Percentiles rank a stretch among this genome's conserved stretches.
Evolutionary conservation across 768 basidiomycete species (phyloP).

Genomic region (Lentinula aciculospora): DNA sequence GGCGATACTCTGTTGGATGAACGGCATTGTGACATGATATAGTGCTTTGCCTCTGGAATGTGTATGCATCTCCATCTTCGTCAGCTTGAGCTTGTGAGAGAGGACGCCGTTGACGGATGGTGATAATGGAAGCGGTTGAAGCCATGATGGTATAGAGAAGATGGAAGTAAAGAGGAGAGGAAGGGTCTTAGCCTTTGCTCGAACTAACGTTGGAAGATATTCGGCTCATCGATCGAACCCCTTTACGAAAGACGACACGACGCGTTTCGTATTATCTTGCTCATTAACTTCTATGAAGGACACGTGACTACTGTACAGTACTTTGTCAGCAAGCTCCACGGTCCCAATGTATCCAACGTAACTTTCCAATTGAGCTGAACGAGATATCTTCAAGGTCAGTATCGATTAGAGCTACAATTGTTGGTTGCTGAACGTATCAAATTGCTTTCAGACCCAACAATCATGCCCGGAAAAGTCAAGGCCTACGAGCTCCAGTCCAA

Average conservation of each 20-base stretch:
- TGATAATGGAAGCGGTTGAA: background rate
- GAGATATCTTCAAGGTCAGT: constrained; percentile 10
- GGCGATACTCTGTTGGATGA: background rate
- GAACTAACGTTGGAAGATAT: no score
- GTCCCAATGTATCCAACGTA: background rate
- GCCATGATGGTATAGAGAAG: background rate
- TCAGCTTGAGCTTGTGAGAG: background rate
- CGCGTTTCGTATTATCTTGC: no score
- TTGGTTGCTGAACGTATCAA: background rate
- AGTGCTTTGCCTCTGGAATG: background rate
- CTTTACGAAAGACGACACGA: background rate
- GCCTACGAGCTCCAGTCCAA: constrained; percentile 96
- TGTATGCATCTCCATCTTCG: background rate
- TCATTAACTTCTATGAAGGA: no score
- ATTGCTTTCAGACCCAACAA: constrained; percentile 25
- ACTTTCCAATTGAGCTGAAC: background rate
- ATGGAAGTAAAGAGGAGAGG: background rate
- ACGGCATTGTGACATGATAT: background rate
- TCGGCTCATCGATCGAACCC: background rate
- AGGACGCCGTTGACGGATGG: background rate
- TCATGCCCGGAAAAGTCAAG: constrained; percentile 90
- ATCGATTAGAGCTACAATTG: background rate
- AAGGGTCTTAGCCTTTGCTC: background rate
- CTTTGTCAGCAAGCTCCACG: background rate
- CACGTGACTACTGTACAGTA: background rate